phyloP scores from a whole-genome alignment of 345 rosid genomes.

The Geranium brycei region DNA sequence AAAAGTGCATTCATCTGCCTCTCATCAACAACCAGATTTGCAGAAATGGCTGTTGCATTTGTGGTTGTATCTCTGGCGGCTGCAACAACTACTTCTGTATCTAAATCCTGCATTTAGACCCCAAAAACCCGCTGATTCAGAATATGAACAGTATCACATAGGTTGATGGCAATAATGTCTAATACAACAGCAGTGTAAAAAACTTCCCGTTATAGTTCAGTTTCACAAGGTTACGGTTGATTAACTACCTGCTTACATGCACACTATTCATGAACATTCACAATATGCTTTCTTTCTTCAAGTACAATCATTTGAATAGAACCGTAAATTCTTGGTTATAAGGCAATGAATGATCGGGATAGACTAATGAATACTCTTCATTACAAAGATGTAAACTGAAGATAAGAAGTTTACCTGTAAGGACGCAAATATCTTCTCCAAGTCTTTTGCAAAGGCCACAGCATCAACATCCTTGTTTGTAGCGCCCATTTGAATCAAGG shows the following conservation, averaged over 20 bases:
- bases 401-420: slow-evolving; percentile 44
- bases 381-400: not conserved
- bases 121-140: slow-evolving; percentile 3
- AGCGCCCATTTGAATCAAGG: slow-evolving; percentile 95
- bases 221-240: not conserved
- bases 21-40: slow-evolving; percentile 73
- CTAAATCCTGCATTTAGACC: slow-evolving; percentile 51
- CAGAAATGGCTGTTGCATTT: slow-evolving; percentile 72
- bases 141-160: slow-evolving; percentile 1
- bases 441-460: slow-evolving; percentile 76
- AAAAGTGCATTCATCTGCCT: slow-evolving; percentile 98
- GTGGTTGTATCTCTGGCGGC: slow-evolving; percentile 59
- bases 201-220: not conserved
- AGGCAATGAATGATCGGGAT: not conserved
- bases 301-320: not conserved
- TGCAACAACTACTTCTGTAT: slow-evolving; percentile 76
- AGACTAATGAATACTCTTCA: not conserved
- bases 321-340: not conserved
- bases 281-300: not conserved
- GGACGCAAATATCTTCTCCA: slow-evolving; percentile 80
- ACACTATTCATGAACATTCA: not conserved
- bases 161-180: not conserved
- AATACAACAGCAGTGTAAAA: not conserved
- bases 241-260: no score
- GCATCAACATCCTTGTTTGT: slow-evolving; percentile 72